Percentiles rank a stretch among this genome's conserved stretches.
These are phyloP conservation scores for Citrus medica DNA, from an alignment of 345 rosid species.

Conservation along the genomic window DNA sequence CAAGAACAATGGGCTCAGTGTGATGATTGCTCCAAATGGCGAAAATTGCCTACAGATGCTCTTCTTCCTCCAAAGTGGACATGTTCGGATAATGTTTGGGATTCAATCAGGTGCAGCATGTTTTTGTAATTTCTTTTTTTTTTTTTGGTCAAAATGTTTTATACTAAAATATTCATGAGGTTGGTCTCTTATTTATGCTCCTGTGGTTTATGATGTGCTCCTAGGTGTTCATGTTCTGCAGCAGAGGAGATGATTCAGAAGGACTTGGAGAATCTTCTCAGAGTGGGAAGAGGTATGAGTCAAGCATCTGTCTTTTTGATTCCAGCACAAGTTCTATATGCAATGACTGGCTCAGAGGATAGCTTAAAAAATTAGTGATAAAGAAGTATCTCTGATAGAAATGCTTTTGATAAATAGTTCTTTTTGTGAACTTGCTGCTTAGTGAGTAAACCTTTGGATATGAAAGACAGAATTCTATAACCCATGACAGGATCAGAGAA, in stretches of 20 bases:
- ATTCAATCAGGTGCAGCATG: constrained; percentile 47
- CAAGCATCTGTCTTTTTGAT: not conserved
- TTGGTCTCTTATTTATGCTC: not conserved
- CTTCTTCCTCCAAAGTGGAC: constrained; percentile 81
- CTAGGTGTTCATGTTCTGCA: constrained; percentile 65
- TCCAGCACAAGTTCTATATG: not conserved
- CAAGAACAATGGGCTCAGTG: constrained; percentile 86
- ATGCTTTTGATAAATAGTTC: not conserved
- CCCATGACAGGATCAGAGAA: not conserved
- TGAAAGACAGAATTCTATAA: not conserved
- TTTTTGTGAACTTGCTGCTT: not conserved
- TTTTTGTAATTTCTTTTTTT: not conserved
- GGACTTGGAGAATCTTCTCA: constrained; percentile 58
- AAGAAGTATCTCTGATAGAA: not conserved
- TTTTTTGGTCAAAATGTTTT: not conserved
- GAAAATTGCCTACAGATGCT: constrained; percentile 64
- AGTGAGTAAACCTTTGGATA: not conserved
- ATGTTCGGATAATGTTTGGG: constrained; percentile 76
- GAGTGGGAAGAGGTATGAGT: constrained; percentile 54
- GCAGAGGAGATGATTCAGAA: constrained; percentile 58
- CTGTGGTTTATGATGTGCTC: constrained; percentile 16
- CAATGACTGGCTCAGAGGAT: not conserved
- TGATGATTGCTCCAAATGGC: constrained; percentile 85
- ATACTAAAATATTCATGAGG: not conserved
- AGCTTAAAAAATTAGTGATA: not conserved